Percentiles rank a stretch among this genome's conserved stretches.
Evolutionary conservation across 768 basidiomycete genomes (phyloP).

Genomic region (Serpula lacrymans): DNA sequence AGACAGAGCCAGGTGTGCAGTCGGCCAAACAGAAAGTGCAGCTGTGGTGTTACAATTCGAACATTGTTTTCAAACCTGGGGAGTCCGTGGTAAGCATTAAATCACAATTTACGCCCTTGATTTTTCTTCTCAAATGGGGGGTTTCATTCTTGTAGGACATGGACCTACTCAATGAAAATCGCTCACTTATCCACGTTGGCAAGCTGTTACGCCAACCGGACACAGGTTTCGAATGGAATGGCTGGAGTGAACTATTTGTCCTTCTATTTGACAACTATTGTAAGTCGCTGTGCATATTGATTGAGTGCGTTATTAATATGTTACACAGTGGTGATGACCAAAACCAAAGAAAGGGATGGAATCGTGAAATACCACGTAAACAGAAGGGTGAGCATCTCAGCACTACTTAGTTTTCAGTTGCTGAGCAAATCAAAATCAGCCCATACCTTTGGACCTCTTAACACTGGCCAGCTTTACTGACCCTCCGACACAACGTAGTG

Average conservation of each 20-base stretch:
- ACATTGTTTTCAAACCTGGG: slow-evolving; percentile 75
- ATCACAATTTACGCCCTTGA: background rate
- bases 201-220: slow-evolving; percentile 86
- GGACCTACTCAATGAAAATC: slow-evolving; percentile 80
- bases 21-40: slow-evolving; percentile 88
- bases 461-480: slow-evolving; percentile 84
- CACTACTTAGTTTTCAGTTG: slow-evolving; percentile 1
- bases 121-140: background rate
- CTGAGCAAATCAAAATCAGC: slow-evolving; percentile 47
- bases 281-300: slow-evolving; percentile 34
- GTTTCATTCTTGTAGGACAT: slow-evolving; percentile 59
- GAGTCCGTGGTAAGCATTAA: slow-evolving; percentile 53
- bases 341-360: slow-evolving; percentile 75
- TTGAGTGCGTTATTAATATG: background rate
- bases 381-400: slow-evolving; percentile 54
- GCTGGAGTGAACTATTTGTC: slow-evolving; percentile 88
- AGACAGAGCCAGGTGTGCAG: slow-evolving; percentile 81
- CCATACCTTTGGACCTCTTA: slow-evolving; percentile 89
- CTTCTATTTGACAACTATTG: slow-evolving; percentile 95
- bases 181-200: slow-evolving; percentile 81
- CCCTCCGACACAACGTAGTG: slow-evolving; percentile 68
- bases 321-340: slow-evolving; percentile 80
- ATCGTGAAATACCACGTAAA: slow-evolving; percentile 76
- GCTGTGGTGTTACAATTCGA: slow-evolving; percentile 80
- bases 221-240: slow-evolving; percentile 82